phyloP scores from a whole-genome alignment of 176 grass and related monocot species.

The Themeda triandra region DNA sequence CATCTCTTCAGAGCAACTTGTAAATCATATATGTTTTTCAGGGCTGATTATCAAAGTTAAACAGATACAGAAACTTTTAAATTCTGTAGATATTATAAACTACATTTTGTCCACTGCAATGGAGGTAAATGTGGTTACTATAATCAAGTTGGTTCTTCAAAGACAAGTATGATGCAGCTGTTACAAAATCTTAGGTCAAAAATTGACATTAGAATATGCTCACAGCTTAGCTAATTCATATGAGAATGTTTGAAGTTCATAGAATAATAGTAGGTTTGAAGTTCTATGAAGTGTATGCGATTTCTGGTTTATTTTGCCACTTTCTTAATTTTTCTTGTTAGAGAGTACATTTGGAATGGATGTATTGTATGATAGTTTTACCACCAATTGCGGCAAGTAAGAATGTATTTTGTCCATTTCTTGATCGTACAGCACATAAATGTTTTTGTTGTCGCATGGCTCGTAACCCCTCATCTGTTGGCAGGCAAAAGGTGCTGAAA shows the following conservation, averaged over 20 bases:
- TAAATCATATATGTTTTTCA: background rate
- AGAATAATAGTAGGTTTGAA: background rate
- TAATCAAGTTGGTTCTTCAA: background rate
- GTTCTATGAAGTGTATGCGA: background rate
- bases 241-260: background rate
- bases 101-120: background rate
- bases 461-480: constrained; percentile 22
- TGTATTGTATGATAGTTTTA: background rate
- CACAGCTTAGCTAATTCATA: background rate
- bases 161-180: background rate
- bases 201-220: background rate
- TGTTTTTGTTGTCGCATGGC: background rate
- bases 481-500: constrained; percentile 89
- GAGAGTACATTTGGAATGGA: background rate
- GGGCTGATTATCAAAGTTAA: background rate
- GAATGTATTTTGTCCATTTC: background rate
- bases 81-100: constrained; percentile 9
- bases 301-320: background rate
- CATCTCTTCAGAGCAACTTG: background rate
- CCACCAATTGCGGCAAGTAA: background rate
- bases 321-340: background rate
- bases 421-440: background rate
- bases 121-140: background rate
- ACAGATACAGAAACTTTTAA: background rate
- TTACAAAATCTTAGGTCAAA: background rate